Evolutionary conservation across 2,329 filamentous ascomycete species (phyloP).

Genomic region (Amauroascus niger): DNA sequence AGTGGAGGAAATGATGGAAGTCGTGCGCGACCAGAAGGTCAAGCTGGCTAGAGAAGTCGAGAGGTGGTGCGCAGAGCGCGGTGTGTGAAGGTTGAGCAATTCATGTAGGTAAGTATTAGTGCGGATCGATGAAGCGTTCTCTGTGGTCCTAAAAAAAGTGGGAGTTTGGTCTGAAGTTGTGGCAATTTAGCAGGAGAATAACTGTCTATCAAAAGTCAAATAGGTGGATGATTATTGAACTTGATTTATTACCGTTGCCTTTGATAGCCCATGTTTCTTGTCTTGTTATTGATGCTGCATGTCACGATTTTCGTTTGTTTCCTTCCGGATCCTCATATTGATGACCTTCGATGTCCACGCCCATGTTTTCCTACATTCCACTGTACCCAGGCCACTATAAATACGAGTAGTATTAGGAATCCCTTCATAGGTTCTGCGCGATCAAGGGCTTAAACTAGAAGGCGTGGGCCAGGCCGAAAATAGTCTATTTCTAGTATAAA

Average conservation of each 20-base stretch:
- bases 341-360: no score
- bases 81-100: constrained; percentile 23
- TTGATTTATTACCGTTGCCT: not conserved
- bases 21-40: constrained; percentile 27
- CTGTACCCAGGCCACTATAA: no score
- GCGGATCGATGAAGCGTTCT: not conserved
- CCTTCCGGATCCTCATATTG: no score
- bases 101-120: not conserved
- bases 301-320: not conserved
- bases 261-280: not conserved
- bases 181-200: not conserved
- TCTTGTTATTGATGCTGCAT: not conserved
- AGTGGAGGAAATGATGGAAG: constrained; percentile 29
- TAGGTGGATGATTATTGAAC: not conserved
- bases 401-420: no score
- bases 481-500: no score
- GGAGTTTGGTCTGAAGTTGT: not conserved
- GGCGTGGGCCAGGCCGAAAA: no score
- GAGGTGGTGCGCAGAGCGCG: constrained; percentile 39
- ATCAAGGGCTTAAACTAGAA: no score
- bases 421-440: no score
- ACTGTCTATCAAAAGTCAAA: not conserved
- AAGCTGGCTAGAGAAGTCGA: constrained; percentile 38
- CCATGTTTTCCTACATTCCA: no score
- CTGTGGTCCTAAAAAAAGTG: not conserved